Base-by-base conservation (phyloP, 164 flowering plant genomes). In the Warburgia ugandensis region DNA sequence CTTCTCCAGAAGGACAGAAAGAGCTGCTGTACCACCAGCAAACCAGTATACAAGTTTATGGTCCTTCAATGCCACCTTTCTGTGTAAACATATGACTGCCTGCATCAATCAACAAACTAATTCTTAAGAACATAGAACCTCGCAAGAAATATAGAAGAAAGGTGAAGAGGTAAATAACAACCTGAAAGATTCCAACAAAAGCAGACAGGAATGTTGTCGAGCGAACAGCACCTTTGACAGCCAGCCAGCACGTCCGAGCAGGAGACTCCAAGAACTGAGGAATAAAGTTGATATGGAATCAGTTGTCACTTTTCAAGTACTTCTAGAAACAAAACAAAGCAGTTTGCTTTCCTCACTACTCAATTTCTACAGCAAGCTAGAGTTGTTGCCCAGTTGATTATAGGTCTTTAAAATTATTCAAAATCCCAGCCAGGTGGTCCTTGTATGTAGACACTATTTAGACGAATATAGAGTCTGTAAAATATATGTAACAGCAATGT, bases 121-220 rank as follows among this genome's bases (percentile, higher is more conserved):
- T 25, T 27, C 13, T 55, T 12, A 42, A 25, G 8, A 42, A 23
- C 7, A 31, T 12, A 41, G 12, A 28, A 25, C 19, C 51, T 26
- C 46, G n/a, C 25, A 53, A 10, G 29, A 32, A 36, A 53, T 2
- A 3, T 13, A 22, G 37, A 23, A 32, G 19, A 45, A 56, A 32
- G 36, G 36, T 28, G 1, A 10, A 4, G n/a, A 40, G 45, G 43
- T 17, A 49, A 40, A 42, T 12, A 52, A 12, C 36, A 61, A 87
- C 98, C 98, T 92, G 98, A 72, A 92, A 92, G 55, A 87, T 75
- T 48, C 92, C 95, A 64, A 85, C 96, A 72, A 91, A 91, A 45
- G 88, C 90, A 36, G 98, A 91, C 69, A 91, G 74, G 64, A 91
- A 91, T 9, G 85, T 29, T 26, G 98, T 91, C 17, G 96, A 91